Percentiles rank a stretch among this genome's conserved stretches.
Conservation (phyloP, 192 early-diverging fungal genomes). For the Backusella australiensis region DNA sequence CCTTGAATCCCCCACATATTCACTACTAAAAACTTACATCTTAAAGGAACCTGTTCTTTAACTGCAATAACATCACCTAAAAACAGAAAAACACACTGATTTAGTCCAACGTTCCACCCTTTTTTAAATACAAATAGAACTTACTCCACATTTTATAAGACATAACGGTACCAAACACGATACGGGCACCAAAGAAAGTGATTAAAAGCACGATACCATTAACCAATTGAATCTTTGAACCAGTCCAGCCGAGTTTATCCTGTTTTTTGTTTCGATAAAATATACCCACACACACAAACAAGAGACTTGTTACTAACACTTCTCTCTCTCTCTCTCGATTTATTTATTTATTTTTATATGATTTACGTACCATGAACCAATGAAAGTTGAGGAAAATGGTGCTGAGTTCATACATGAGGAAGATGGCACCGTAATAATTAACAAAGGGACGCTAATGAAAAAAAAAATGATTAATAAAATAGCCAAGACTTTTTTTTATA, state of each 20-base stretch:
- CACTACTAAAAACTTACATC: slow-evolving; percentile 18
- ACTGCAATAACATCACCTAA: slow-evolving; percentile 25
- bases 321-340: neutral
- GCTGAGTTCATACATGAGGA: slow-evolving; percentile 89
- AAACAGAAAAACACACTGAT: neutral
- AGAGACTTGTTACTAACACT: neutral
- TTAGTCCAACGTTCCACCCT: neutral
- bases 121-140: slow-evolving; percentile 6
- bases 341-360: neutral
- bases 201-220: slow-evolving; percentile 80
- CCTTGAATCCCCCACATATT: neutral
- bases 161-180: slow-evolving; percentile 76
- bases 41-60: slow-evolving; percentile 22
- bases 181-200: slow-evolving; percentile 73
- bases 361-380: slow-evolving; percentile 64
- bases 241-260: slow-evolving; percentile 89
- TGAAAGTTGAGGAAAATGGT: slow-evolving; percentile 91
- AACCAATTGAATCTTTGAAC: slow-evolving; percentile 70
- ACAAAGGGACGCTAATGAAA: slow-evolving; percentile 69
- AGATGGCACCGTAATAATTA: slow-evolving; percentile 82
- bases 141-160: slow-evolving; percentile 62
- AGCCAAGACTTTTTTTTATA: neutral
- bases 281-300: slow-evolving; percentile 3
- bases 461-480: neutral
- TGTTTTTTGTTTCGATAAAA: slow-evolving; percentile 42